These are phyloP conservation scores for Spathaspora gorwiae DNA, from an alignment of 805 yeast genomes.

Conservation along the genomic window DNA sequence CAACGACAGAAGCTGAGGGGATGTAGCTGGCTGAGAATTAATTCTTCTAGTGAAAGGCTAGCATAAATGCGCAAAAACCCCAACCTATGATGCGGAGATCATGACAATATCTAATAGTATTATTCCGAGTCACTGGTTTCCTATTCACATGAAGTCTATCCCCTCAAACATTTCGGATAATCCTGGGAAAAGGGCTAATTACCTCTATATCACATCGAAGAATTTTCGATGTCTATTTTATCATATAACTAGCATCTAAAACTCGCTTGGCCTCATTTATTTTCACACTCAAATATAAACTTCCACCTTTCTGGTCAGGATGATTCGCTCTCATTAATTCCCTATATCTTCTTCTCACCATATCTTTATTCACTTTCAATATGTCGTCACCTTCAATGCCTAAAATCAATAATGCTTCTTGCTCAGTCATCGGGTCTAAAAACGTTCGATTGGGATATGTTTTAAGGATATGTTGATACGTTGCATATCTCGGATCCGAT, in stretches of 20 bases:
- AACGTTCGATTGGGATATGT: conserved; percentile 34
- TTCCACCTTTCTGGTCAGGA: conserved; percentile 36
- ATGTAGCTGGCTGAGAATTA: no score
- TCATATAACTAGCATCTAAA: conserved; percentile 35
- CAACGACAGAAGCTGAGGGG: no score
- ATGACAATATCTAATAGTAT: no score
- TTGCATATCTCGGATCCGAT: conserved; percentile 12
- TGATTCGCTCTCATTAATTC: conserved; percentile 38
- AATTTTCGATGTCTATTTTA: conserved; percentile 9
- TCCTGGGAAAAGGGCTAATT: no score
- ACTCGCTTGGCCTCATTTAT: conserved; percentile 42
- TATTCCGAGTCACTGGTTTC: no score
- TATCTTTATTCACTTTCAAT: conserved; percentile 30
- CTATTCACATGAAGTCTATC: no score
- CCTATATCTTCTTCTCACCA: conserved; percentile 32
- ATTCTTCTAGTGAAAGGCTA: no score
- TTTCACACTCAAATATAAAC: conserved; percentile 36
- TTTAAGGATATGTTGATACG: conserved; percentile 12
- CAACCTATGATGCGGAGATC: no score
- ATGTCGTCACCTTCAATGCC: conserved; percentile 42
- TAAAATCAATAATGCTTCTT: conserved; percentile 36
- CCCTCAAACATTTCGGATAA: no score
- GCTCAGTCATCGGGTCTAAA: conserved; percentile 36
- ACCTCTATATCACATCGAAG: background rate
- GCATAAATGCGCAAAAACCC: no score